Base-by-base conservation (phyloP, 352 stramenopile species). In the Elongisporangium prolatum region DNA sequence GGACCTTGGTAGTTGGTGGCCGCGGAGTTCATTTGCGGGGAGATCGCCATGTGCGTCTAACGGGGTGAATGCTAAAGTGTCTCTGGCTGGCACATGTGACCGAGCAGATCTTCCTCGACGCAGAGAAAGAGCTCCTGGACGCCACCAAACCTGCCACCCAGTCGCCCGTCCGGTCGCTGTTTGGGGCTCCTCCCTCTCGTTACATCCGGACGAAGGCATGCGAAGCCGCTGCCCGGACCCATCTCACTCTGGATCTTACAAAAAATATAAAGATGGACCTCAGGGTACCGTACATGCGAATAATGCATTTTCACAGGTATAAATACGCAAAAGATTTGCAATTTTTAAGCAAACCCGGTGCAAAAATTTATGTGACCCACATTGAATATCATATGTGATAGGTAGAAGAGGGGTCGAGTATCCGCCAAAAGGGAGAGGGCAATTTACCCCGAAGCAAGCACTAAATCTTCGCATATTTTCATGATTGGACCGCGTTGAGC, bases 111-210 rank as follows among this genome's bases (percentile, higher is more conserved):
- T 52, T 52, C n/a, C 11, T 28, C 17, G 21, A 24, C 48, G 25
- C 25, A 24, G 53, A 58, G 38, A 20, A 57, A 25, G 24, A 57
- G 37, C 9, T 57, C 53, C 37, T 57, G 53, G 53, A 57, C 48
- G 37, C 28, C 28, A 40, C 28, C 28, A 40, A 40, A 40, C 28
- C 28, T 2, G 28, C 28, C 28, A 40, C 28, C 28, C 28, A 40
- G 28, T 40, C 28, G 28, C 28, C 28, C 28, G 28, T 40, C 9
- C 28, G 28, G 28, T 40, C 28, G 28, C 28, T 40, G 28, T 9
- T 40, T 9, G 28, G 28, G 3, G 28, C 28, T 40, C 28, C 28
- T 40, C 28, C 28, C 28, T 40, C 28, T 40, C 28, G 28, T 40
- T 40, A 40, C 28, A 40, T 40, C 28, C 28, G 28, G 28, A 40